phyloP scores from a whole-genome alignment of 2,329 filamentous ascomycete species.

The Alternaria arborescens region DNA sequence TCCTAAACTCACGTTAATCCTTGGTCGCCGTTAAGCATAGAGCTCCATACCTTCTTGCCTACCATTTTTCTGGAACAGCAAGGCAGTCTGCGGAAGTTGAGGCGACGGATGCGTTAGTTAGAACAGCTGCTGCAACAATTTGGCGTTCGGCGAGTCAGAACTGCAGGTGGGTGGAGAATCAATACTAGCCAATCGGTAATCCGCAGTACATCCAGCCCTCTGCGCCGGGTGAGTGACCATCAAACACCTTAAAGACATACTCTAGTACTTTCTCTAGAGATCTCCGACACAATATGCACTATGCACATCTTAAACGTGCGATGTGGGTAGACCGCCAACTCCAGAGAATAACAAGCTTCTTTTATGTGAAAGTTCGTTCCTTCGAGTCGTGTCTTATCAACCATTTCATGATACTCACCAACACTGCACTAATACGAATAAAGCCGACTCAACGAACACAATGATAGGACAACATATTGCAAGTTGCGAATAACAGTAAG shows the following conservation, averaged over 20 bases:
- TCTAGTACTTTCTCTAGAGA: too few relatives aligned
- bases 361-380: too few relatives aligned
- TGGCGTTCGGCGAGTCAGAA: slow-evolving; percentile 40
- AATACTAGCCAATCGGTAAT: slow-evolving; percentile 39
- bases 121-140: slow-evolving; percentile 36
- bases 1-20: slow-evolving; percentile 33
- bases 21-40: background rate
- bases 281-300: too few relatives aligned
- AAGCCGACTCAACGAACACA: background rate
- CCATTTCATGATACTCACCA: too few relatives aligned
- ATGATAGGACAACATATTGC: background rate
- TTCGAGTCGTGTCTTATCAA: too few relatives aligned
- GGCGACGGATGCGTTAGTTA: slow-evolving; percentile 19
- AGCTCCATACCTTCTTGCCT: slow-evolving; percentile 38
- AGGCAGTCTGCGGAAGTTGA: slow-evolving; percentile 19
- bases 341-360: too few relatives aligned
- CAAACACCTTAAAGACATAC: too few relatives aligned
- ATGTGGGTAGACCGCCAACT: too few relatives aligned
- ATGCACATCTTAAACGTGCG: too few relatives aligned
- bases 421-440: background rate
- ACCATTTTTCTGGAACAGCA: slow-evolving; percentile 37
- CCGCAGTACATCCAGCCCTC: slow-evolving; percentile 23
- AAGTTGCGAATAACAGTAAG: background rate
- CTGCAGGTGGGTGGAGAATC: slow-evolving; percentile 13
- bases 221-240: slow-evolving; percentile 32